These are phyloP conservation scores for Artemisia annua DNA, from an alignment of 129 eudicot species.

Conservation along the genomic window DNA sequence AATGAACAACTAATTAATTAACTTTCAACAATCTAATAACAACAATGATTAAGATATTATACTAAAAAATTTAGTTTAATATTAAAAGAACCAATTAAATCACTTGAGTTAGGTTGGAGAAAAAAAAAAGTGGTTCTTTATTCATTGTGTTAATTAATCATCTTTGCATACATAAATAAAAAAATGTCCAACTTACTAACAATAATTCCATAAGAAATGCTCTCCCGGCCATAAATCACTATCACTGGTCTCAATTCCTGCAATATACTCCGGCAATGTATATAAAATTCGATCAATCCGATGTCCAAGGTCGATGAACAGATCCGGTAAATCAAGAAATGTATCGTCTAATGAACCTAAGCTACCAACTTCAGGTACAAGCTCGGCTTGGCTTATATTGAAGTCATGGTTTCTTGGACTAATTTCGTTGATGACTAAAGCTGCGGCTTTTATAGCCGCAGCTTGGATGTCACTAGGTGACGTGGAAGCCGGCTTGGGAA, in stretches of 20 bases:
- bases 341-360: constrained; percentile 12
- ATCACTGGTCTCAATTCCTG: constrained; percentile 15
- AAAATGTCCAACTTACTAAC: background rate
- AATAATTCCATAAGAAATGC: constrained; percentile 7
- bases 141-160: too few relatives aligned
- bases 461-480: constrained; percentile 27
- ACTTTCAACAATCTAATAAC: too few relatives aligned
- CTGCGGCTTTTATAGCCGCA: constrained; percentile 21
- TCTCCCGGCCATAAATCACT: constrained; percentile 12
- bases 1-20: too few relatives aligned
- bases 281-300: constrained; percentile 13
- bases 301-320: constrained; percentile 13
- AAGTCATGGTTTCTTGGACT: constrained; percentile 2
- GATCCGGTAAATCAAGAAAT: constrained; percentile 28
- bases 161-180: background rate
- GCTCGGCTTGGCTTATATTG: constrained; percentile 11
- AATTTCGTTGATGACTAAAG: constrained; percentile 1
- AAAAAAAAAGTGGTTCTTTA: too few relatives aligned
- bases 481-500: constrained; percentile 24
- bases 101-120: too few relatives aligned
- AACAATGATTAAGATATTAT: too few relatives aligned
- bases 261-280: constrained; percentile 14
- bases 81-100: too few relatives aligned
- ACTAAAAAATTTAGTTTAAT: too few relatives aligned
- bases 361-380: background rate